These are phyloP conservation scores for Hondaea fermentalgiana DNA, from an alignment of 108 stramenopile species.

Conservation along the genomic window DNA sequence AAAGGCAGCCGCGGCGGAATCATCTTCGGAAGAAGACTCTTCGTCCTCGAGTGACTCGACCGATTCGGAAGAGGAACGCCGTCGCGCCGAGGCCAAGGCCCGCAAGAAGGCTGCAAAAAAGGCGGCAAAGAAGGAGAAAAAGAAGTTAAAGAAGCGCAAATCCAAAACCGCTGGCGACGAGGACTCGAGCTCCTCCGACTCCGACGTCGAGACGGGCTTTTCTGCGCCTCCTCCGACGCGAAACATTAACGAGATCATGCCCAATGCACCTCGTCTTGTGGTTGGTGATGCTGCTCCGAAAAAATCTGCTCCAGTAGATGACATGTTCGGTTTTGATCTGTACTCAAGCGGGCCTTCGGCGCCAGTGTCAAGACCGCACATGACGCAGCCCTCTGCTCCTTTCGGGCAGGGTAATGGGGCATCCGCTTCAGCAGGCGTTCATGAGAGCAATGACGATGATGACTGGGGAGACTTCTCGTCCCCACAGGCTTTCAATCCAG, in stretches of 20 bases:
- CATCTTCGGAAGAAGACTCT: neutral
- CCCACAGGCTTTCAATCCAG: neutral
- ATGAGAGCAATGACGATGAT: no score
- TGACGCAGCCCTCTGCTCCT: no score
- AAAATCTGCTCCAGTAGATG: neutral
- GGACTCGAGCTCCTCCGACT: neutral
- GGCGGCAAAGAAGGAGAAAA: neutral
- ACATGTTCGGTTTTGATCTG: neutral
- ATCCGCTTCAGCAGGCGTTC: neutral
- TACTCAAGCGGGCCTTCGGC: neutral
- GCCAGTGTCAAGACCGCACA: neutral
- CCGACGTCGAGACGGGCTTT: neutral
- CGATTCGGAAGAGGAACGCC: neutral
- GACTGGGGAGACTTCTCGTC: neutral
- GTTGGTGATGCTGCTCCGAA: neutral
- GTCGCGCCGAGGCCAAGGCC: neutral
- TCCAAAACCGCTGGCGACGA: neutral
- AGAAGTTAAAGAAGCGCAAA: neutral
- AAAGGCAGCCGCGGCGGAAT: neutral
- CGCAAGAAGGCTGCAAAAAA: neutral
- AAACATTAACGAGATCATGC: constrained; percentile 2
- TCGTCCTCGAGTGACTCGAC: neutral
- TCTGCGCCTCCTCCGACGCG: neutral
- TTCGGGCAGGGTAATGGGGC: neutral
- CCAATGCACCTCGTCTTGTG: neutral